A percentile compares a stretch with the other conserved stretches of the same genome.
Evolutionary conservation across 2,329 filamentous ascomycete genomes (phyloP).

Genomic region (Zymoseptoria pseudotritici): DNA sequence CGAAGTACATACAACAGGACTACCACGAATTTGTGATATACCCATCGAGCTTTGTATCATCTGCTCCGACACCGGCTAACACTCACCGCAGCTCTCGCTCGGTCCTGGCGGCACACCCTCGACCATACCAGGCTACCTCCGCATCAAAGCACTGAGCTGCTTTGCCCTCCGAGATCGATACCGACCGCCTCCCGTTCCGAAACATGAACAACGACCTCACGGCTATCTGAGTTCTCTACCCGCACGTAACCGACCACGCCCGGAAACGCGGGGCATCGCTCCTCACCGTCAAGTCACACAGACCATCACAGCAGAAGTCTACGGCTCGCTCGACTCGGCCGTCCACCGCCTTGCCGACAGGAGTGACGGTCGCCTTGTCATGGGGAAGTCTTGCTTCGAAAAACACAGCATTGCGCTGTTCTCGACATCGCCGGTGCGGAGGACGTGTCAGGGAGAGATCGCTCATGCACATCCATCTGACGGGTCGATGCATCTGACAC

Average conservation of each 20-base stretch:
- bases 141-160: slow-evolving; percentile 64
- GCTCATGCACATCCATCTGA: slow-evolving; percentile 73
- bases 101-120: slow-evolving; percentile 74
- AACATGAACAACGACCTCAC: slow-evolving; percentile 43
- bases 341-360: slow-evolving; percentile 45
- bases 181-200: slow-evolving; percentile 47
- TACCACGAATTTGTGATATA: slow-evolving; percentile 4
- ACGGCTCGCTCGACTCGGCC: slow-evolving; percentile 47
- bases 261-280: slow-evolving; percentile 65
- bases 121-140: slow-evolving; percentile 64
- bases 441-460: slow-evolving; percentile 71
- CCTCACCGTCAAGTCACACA: slow-evolving; percentile 75
- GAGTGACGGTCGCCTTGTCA: slow-evolving; percentile 34
- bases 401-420: slow-evolving; percentile 67
- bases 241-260: slow-evolving; percentile 55
- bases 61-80: not conserved
- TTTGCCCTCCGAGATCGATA: slow-evolving; percentile 67
- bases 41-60: not conserved
- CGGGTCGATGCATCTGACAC: slow-evolving; percentile 67
- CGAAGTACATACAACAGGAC: slow-evolving; percentile 1
- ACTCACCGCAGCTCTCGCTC: slow-evolving; percentile 41
- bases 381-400: slow-evolving; percentile 68
- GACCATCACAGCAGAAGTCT: slow-evolving; percentile 47
- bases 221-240: slow-evolving; percentile 59
- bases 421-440: slow-evolving; percentile 56